Percentiles rank a stretch among this genome's conserved stretches.
Conservation (phyloP, 2,329 filamentous ascomycete species). For the Diaporthe ampelina region DNA sequence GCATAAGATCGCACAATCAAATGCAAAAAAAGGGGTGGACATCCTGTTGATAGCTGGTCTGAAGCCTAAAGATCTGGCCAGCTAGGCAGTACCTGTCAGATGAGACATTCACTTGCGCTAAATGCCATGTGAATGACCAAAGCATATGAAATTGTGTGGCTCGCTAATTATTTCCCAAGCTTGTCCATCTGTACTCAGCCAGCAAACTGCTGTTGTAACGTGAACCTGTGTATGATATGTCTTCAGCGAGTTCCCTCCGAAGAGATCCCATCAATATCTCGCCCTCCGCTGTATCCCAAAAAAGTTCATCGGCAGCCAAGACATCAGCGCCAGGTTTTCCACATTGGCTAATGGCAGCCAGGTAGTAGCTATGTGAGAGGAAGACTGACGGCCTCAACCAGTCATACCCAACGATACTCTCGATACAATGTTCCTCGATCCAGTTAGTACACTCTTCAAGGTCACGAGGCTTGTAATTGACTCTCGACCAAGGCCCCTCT, state of each 20-base stretch:
- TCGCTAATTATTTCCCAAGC: background rate
- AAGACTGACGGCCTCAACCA: background rate
- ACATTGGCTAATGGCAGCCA: background rate
- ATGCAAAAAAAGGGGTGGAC: no score
- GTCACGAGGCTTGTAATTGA: background rate
- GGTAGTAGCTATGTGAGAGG: constrained; percentile 2
- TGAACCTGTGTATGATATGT: background rate
- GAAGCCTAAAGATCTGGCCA: no score
- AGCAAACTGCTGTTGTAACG: background rate
- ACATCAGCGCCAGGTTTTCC: background rate
- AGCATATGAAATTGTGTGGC: no score
- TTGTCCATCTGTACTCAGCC: background rate
- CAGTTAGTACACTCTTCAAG: background rate
- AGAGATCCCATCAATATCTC: background rate
- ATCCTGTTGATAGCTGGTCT: no score
- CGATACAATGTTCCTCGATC: background rate
- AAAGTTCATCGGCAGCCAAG: background rate
- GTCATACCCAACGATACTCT: background rate
- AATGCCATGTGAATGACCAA: no score
- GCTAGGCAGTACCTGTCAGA: no score
- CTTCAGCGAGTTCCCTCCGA: background rate
- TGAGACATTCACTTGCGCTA: no score
- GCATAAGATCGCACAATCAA: no score
- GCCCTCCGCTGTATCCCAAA: background rate
- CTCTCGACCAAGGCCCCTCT: background rate